Conservation (phyloP, 225 moss, liverwort and hornwort species). For the Takakia lepidozioides region DNA sequence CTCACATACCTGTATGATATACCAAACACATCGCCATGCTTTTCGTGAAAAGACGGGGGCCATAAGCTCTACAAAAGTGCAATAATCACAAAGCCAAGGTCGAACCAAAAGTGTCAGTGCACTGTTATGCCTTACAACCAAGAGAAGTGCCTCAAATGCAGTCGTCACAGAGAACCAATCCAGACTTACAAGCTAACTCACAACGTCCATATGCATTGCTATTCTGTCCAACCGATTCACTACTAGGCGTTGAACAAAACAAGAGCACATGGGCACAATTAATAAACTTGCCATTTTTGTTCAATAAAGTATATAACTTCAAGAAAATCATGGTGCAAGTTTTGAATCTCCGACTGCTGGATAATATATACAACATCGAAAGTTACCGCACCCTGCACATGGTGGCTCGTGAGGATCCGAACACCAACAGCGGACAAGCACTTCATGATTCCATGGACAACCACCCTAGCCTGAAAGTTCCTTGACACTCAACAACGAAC, state of each 20-base stretch:
- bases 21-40: constrained; percentile 99
- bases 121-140: neutral
- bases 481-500: neutral
- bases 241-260: neutral
- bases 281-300: too few relatives aligned
- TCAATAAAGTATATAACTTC: too few relatives aligned
- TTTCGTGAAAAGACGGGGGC: constrained; percentile 94
- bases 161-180: neutral
- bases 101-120: too few relatives aligned
- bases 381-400: constrained; percentile 98
- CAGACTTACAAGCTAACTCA: too few relatives aligned
- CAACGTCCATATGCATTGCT: too few relatives aligned
- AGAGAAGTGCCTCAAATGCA: constrained; percentile 1
- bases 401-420: constrained; percentile 73
- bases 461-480: too few relatives aligned
- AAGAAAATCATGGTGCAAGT: too few relatives aligned
- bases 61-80: constrained; percentile 99
- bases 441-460: neutral
- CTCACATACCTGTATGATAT: constrained; percentile 74
- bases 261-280: too few relatives aligned
- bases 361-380: too few relatives aligned
- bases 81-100: neutral
- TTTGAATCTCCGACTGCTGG: too few relatives aligned
- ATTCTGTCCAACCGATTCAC: neutral
- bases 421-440: constrained; percentile 56